Evolutionary conservation across 345 rosid genomes (phyloP), one percentile per base, ranked within the genome.

Genomic region (Sonneratia caseolaris): DNA sequence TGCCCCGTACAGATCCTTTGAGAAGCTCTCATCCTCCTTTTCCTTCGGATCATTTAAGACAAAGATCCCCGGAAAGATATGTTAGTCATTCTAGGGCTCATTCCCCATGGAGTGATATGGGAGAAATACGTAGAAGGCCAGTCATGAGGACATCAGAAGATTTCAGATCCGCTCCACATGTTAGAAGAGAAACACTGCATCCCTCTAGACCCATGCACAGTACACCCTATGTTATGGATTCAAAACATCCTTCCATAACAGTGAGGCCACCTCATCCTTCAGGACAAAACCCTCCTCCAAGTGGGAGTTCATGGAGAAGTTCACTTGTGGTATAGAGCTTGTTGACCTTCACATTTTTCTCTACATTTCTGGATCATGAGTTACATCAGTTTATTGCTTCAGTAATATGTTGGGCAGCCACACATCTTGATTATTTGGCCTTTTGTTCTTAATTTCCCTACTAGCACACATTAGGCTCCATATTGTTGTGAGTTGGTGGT

Each of bases 61-160:
- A 74, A 70, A 86, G 96, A 82, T 89, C 97, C 70, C 96, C 97
- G 0, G 92, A 87, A 73, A 83, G 84, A 75, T 75, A 74, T 73
- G 22, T 79, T 65, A 72, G 83, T 75, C 71, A 79, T 72, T 87
- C 92, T 69, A 82, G 90, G 86, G 97, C 83, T 15, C 68, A 81
- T 48, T 86, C 96, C 18, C 92, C 92, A 8, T 83, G 82, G 22
- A 85, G 87, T 73, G 85, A 72, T 70, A 69, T 72, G 76, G 88
- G 80, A 69, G 84, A 79, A 62, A 75, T 81, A 32, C 86, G 72
- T 53, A 81, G 87, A 78, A 87, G 89, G 80, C 79, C 84, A 18
- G 64, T 81, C 51, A 78, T 71, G 75, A 84, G 90, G 81, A 73
- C 88, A 66, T 80, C 68, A 74, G 90, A 87, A 73, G 90, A 83